Evolutionary conservation across 139 green algal genomes (phyloP).

Genomic region (Chlamydomonas incerta): DNA sequence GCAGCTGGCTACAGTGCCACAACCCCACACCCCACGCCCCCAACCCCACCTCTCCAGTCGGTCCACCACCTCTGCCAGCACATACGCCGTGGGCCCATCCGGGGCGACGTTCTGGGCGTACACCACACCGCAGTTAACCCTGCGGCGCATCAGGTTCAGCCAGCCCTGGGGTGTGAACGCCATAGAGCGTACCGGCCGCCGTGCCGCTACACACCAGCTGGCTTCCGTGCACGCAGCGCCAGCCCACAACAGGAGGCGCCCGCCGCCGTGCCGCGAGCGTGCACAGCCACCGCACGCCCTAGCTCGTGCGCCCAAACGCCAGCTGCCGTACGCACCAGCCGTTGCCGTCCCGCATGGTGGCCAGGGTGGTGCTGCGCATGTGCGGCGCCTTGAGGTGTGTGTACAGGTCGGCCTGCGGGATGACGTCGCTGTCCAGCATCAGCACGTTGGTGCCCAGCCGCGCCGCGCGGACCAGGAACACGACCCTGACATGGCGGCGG

Average conservation of each 20-base stretch:
- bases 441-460: conserved; percentile 47
- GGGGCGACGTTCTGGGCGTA: conserved; percentile 42
- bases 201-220: too few species aligned
- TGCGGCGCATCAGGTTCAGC: too few species aligned
- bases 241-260: too few species aligned
- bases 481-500: conserved; percentile 2
- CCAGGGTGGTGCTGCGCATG: conserved; percentile 2
- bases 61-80: conserved; percentile 41
- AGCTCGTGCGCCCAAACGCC: too few species aligned
- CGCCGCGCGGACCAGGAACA: conserved; percentile 24
- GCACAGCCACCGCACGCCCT: too few species aligned
- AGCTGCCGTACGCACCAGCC: conserved; percentile 20
- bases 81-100: conserved; percentile 43
- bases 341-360: conserved; percentile 50
- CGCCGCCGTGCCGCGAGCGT: too few species aligned
- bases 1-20: neutral
- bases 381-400: conserved; percentile 17
- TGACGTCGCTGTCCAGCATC: conserved; percentile 48
- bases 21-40: too few species aligned
- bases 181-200: neutral
- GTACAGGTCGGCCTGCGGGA: conserved; percentile 41
- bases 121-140: conserved; percentile 50
- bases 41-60: conserved; percentile 17
- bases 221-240: too few species aligned
- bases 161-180: too few species aligned